Percentiles rank a stretch among this genome's conserved stretches.
phyloP scores from a whole-genome alignment of 495 filamentous ascomycete species.

The Annulohypoxylon maeteangense region DNA sequence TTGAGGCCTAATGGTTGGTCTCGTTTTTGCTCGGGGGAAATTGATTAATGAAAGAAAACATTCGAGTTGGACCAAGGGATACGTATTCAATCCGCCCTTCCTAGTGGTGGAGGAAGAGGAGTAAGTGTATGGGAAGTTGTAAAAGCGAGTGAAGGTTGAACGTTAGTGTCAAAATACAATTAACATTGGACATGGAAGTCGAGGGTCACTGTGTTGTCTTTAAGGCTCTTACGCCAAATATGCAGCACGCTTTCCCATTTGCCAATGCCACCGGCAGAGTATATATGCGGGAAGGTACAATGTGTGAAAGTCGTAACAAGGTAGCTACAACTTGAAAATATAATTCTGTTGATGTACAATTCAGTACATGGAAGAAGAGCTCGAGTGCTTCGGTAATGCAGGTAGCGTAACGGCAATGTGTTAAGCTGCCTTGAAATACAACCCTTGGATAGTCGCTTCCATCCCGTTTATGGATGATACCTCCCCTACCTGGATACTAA shows the following conservation, averaged over 20 bases:
- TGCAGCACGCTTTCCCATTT: slow-evolving; percentile 40
- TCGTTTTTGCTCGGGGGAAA: slow-evolving; percentile 14
- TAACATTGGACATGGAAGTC: slow-evolving; percentile 5
- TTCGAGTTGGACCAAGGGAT: slow-evolving; percentile 21
- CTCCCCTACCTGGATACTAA: background rate
- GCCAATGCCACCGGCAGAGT: slow-evolving; percentile 39
- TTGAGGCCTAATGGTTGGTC: slow-evolving; percentile 27
- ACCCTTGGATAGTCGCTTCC: slow-evolving; percentile 7
- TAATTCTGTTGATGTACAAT: slow-evolving; percentile 31
- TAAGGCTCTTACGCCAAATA: slow-evolving; percentile 41
- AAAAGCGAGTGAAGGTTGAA: slow-evolving; percentile 24
- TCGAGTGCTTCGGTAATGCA: slow-evolving; percentile 37
- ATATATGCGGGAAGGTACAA: slow-evolving; percentile 6
- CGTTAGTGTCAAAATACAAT: slow-evolving; percentile 18
- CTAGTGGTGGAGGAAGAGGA: background rate
- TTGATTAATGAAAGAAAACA: slow-evolving; percentile 17
- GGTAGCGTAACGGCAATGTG: slow-evolving; percentile 42
- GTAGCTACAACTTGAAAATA: slow-evolving; percentile 31
- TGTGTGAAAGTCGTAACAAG: background rate
- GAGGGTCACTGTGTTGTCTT: slow-evolving; percentile 38
- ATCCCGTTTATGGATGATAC: slow-evolving; percentile 5
- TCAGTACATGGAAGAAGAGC: slow-evolving; percentile 20
- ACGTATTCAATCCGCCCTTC: slow-evolving; percentile 6
- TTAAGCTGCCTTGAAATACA: slow-evolving; percentile 30
- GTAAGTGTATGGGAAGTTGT: background rate